Conservation (phyloP, 2,329 filamentous ascomycete genomes). For the Aspergillus pseudotamarii region DNA sequence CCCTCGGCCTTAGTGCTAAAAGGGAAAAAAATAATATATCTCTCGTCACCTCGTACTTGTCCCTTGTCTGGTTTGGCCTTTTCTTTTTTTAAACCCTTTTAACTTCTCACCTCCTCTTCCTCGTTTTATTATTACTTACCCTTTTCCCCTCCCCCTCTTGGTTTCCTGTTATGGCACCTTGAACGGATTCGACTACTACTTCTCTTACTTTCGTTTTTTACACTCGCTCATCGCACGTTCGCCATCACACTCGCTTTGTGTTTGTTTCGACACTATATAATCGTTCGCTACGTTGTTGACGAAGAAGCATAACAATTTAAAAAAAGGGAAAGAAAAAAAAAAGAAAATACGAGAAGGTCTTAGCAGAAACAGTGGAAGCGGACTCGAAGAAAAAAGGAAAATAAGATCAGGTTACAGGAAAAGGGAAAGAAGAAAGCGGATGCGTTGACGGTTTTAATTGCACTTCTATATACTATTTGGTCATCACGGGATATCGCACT, state of each 20-base stretch:
- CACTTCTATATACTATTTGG: constrained; percentile 22
- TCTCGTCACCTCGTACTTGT: constrained; percentile 21
- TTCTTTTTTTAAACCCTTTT: constrained; percentile 16
- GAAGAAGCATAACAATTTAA: constrained; percentile 16
- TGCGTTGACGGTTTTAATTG: constrained; percentile 4
- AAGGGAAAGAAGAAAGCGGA: constrained; percentile 13
- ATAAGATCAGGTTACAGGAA: constrained; percentile 17
- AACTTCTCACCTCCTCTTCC: constrained; percentile 15
- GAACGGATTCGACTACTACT: constrained; percentile 23
- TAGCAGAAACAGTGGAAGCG: background rate
- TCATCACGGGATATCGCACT: constrained; percentile 19
- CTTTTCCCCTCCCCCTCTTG: constrained; percentile 19
- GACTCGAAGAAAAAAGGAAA: constrained; percentile 11
- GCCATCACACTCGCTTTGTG: constrained; percentile 41
- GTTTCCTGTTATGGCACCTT: constrained; percentile 35
- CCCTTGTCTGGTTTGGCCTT: constrained; percentile 15
- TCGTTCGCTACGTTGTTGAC: constrained; percentile 42
- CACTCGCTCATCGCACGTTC: constrained; percentile 41
- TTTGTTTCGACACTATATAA: constrained; percentile 37
- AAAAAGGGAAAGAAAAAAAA: constrained; percentile 7
- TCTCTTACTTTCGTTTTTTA: constrained; percentile 23
- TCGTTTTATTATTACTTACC: constrained; percentile 16
- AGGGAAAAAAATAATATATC: constrained; percentile 22
- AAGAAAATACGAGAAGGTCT: constrained; percentile 4
- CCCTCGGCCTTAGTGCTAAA: constrained; percentile 22